Evolutionary conservation across 768 basidiomycete genomes (phyloP).

Genomic region (Chalciporus piperatus): DNA sequence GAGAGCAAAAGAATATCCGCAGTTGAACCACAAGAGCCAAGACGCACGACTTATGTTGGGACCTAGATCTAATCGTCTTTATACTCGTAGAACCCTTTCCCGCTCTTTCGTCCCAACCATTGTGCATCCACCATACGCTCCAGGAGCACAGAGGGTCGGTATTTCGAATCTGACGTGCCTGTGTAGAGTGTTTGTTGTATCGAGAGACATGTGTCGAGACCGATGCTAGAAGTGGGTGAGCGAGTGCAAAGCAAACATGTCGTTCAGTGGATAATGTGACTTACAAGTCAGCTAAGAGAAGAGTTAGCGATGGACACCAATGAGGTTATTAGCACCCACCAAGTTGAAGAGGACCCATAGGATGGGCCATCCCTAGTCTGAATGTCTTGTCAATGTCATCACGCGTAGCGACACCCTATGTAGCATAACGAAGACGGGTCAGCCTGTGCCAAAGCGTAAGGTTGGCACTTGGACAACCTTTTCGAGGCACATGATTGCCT

Average conservation of each 20-base stretch:
- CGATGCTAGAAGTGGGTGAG: constrained; percentile 60
- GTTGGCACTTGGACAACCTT: constrained; percentile 46
- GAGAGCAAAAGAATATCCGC: background rate
- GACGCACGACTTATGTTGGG: background rate
- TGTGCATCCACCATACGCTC: constrained; percentile 96
- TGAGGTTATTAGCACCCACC: constrained; percentile 38
- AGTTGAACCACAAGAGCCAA: background rate
- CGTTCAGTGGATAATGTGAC: constrained; percentile 1
- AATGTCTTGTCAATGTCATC: constrained; percentile 96
- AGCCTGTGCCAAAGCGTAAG: background rate
- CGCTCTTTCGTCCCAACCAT: constrained; percentile 90
- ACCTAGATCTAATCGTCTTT: constrained; percentile 14
- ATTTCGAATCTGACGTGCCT: constrained; percentile 92
- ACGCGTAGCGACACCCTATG: constrained; percentile 81
- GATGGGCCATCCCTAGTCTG: constrained; percentile 90
- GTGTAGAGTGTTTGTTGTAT: constrained; percentile 88
- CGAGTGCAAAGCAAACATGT: background rate
- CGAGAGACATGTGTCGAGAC: constrained; percentile 94
- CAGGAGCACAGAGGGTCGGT: constrained; percentile 85
- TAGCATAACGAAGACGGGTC: background rate
- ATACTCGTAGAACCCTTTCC: constrained; percentile 95
- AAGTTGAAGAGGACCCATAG: constrained; percentile 91
- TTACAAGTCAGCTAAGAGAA: constrained; percentile 30
- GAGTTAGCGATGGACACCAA: constrained; percentile 2
- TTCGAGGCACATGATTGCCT: constrained; percentile 93